A percentile compares a stretch with the other conserved stretches of the same genome.
Conservation (phyloP, 129 eudicot species). For the Saposhnikovia divaricata region DNA sequence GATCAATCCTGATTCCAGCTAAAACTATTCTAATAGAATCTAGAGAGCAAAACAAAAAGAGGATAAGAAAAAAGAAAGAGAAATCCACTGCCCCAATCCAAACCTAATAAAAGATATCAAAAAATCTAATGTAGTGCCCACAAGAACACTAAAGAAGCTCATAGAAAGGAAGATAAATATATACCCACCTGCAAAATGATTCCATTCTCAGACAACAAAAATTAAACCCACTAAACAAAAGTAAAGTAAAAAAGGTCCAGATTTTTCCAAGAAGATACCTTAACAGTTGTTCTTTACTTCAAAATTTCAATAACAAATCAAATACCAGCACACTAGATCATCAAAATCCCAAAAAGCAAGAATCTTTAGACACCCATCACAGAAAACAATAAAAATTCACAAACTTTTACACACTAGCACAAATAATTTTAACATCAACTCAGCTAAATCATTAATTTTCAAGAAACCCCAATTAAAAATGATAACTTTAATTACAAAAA, state of each 20-base stretch:
- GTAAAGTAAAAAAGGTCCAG: not conserved
- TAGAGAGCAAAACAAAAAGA: not conserved
- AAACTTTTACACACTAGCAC: not conserved
- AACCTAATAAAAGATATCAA: not conserved
- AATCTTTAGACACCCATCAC: constrained; percentile 1
- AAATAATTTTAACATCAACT: not conserved
- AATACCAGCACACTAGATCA: not conserved
- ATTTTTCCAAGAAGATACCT: not conserved
- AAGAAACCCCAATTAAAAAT: not conserved
- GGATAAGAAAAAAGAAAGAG: constrained; percentile 1
- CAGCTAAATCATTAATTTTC: not conserved
- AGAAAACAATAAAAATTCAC: not conserved
- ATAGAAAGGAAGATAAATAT: constrained; percentile 1
- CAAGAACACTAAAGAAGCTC: not conserved
- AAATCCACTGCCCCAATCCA: constrained; percentile 1
- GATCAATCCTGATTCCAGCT: constrained; percentile 6
- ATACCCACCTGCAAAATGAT: constrained; percentile 9
- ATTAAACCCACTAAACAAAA: not conserved
- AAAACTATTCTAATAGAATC: constrained; percentile 13
- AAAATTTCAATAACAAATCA: not conserved
- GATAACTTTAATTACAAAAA: not conserved
- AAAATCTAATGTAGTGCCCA: not conserved
- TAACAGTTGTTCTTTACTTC: not conserved
- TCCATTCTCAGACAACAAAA: constrained; percentile 14
- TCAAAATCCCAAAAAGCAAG: not conserved